Percentiles rank a stretch among this genome's conserved stretches.
Conservation (phyloP, 2,329 filamentous ascomycete genomes). For the Cercospora beticola region DNA sequence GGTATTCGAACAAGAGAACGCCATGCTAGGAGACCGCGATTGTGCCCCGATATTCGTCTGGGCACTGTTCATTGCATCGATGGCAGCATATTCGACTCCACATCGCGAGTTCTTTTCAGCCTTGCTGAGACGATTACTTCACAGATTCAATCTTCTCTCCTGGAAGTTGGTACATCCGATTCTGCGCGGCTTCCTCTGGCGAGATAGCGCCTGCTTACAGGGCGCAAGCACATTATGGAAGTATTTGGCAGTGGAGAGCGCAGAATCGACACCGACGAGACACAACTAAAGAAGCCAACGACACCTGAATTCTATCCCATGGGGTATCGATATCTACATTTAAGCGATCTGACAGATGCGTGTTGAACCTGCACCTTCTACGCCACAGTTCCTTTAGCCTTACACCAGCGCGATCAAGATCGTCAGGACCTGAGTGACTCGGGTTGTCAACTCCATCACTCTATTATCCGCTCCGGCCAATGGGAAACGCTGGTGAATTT, state of each 20-base stretch:
- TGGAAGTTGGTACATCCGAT: neutral
- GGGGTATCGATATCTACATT: neutral
- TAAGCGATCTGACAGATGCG: neutral
- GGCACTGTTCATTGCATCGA: slow-evolving; percentile 11
- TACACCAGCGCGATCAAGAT: slow-evolving; percentile 7
- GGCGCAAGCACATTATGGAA: slow-evolving; percentile 16
- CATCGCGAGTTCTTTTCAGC: slow-evolving; percentile 18
- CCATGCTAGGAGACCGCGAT: neutral
- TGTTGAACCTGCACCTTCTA: neutral
- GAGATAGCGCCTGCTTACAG: slow-evolving; percentile 11
- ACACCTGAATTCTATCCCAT: neutral
- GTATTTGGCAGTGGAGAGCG: neutral
- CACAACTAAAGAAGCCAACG: neutral
- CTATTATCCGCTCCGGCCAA: neutral
- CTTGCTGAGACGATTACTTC: neutral
- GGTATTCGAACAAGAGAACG: neutral
- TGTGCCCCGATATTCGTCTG: slow-evolving; percentile 11
- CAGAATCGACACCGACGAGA: neutral
- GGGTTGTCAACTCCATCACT: slow-evolving; percentile 5
- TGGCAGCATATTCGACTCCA: slow-evolving; percentile 16
- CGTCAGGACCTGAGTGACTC: slow-evolving; percentile 11
- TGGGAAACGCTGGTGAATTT: slow-evolving; percentile 6
- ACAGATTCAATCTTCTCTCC: neutral
- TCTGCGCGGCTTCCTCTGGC: slow-evolving; percentile 15
- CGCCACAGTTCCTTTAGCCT: neutral